A percentile compares a stretch with the other conserved stretches of the same genome.
Conservation (phyloP, 164 flowering plant species). For the Taxillus chinensis region DNA sequence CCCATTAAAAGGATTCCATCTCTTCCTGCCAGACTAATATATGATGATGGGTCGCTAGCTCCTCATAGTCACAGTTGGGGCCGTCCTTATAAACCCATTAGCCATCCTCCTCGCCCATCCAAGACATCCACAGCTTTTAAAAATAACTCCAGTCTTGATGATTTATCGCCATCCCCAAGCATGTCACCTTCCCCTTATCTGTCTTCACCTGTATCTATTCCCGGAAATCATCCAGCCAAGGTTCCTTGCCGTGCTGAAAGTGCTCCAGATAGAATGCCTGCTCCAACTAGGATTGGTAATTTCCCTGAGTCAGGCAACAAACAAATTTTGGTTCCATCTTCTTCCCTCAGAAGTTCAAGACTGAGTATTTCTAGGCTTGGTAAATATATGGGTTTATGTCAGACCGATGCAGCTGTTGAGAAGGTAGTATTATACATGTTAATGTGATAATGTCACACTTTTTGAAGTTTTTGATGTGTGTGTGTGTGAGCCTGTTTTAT, state of each 20-base stretch:
- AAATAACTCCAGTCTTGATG: conserved; percentile 46
- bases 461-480: background rate
- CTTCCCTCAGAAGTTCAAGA: conserved; percentile 34
- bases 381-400: conserved; percentile 18
- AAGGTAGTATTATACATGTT: conserved; percentile 41
- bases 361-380: conserved; percentile 26
- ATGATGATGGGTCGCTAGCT: background rate
- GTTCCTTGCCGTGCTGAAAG: conserved; percentile 60
- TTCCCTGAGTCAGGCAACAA: conserved; percentile 22
- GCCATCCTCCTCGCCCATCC: conserved; percentile 37
- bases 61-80: conserved; percentile 63
- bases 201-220: conserved; percentile 54
- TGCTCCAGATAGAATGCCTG: conserved; percentile 65
- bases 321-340: conserved; percentile 45
- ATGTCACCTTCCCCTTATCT: conserved; percentile 61
- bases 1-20: conserved; percentile 67
- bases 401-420: conserved; percentile 26
- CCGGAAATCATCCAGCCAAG: conserved; percentile 27
- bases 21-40: conserved; percentile 23
- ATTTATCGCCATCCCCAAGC: conserved; percentile 52
- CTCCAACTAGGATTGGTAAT: conserved; percentile 19
- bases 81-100: conserved; percentile 40
- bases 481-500: conserved; percentile 2
- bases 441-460: background rate
- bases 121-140: conserved; percentile 27